Conservation (phyloP, 2,329 filamentous ascomycete genomes). For the Dactylella cylindrospora region DNA sequence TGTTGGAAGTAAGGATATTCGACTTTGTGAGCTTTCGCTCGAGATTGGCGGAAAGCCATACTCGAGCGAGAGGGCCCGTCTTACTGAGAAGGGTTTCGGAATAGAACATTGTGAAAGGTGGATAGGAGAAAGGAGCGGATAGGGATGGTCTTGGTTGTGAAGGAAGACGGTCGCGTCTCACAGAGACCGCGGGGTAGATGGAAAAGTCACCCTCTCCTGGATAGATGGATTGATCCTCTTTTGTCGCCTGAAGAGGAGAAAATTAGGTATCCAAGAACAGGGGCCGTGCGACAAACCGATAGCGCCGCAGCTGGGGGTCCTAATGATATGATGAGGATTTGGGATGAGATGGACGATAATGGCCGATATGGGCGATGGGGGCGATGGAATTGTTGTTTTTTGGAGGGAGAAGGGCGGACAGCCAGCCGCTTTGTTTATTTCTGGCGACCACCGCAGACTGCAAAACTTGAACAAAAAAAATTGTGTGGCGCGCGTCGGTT, state of each 20-base stretch:
- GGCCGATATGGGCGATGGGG: slow-evolving; percentile 1
- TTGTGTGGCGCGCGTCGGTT: slow-evolving; percentile 29
- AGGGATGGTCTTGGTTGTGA: not conserved
- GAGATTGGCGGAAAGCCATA: slow-evolving; percentile 97
- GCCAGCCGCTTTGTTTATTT: slow-evolving; percentile 31
- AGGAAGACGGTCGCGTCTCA: slow-evolving; percentile 30
- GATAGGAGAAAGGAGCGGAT: not conserved
- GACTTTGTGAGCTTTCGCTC: slow-evolving; percentile 98
- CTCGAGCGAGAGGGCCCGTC: slow-evolving; percentile 92
- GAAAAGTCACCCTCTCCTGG: slow-evolving; percentile 5
- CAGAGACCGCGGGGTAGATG: slow-evolving; percentile 25
- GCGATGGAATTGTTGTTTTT: slow-evolving; percentile 5
- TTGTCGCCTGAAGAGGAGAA: too few species aligned
- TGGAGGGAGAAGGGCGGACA: too few species aligned
- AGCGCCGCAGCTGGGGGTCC: too few species aligned
- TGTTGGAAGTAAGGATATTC: slow-evolving; percentile 90
- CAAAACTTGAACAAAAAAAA: too few species aligned
- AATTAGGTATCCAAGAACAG: too few species aligned
- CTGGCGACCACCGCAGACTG: too few species aligned
- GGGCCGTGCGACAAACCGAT: too few species aligned
- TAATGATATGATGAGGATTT: too few species aligned
- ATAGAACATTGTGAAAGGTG: slow-evolving; percentile 83
- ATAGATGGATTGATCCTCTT: not conserved
- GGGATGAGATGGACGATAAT: slow-evolving; percentile 2
- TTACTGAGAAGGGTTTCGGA: slow-evolving; percentile 93